A percentile compares a stretch with the other conserved stretches of the same genome.
phyloP scores from a whole-genome alignment of 2,329 filamentous ascomycete species.

The Alternaria sp. region DNA sequence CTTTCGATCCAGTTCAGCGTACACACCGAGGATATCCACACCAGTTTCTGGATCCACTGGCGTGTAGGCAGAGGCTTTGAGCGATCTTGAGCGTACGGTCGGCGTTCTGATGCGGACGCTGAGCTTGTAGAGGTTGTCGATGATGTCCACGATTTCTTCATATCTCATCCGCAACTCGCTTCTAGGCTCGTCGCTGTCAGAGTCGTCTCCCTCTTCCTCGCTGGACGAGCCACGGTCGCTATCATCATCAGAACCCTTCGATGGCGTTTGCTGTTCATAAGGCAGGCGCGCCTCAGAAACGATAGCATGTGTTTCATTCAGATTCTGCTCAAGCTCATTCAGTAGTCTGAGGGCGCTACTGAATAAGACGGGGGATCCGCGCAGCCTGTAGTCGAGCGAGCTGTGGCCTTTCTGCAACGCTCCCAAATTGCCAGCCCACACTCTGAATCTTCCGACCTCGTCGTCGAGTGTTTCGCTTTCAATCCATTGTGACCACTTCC shows the following conservation, averaged over 20 bases:
- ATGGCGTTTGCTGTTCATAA: conserved; percentile 38
- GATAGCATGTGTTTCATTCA: conserved; percentile 35
- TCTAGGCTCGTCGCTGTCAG: conserved; percentile 26
- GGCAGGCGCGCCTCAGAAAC: conserved; percentile 39
- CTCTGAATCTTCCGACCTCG: conserved; percentile 46
- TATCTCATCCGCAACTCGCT: conserved; percentile 46
- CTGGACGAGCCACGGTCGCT: conserved; percentile 38
- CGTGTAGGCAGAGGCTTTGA: conserved; percentile 44
- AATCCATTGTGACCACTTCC: conserved; percentile 20
- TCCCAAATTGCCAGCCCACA: conserved; percentile 46
- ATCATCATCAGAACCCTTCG: conserved; percentile 23
- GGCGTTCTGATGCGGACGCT: conserved; percentile 47
- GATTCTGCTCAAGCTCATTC: conserved; percentile 39
- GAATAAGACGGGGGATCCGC: conserved; percentile 43
- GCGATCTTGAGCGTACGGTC: conserved; percentile 41
- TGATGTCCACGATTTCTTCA: conserved; percentile 44
- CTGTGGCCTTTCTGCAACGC: conserved; percentile 47
- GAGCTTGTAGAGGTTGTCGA: conserved; percentile 48
- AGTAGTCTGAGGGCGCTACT: conserved; percentile 44
- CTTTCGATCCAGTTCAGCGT: conserved; percentile 37
- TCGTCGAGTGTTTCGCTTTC: conserved; percentile 42
- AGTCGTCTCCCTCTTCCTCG: conserved; percentile 35
- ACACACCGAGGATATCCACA: conserved; percentile 41
- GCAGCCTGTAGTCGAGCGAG: conserved; percentile 46
- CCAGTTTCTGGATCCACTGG: conserved; percentile 46